phyloP scores from a whole-genome alignment of 352 stramenopile genomes.

The Pythium dissimile region DNA sequence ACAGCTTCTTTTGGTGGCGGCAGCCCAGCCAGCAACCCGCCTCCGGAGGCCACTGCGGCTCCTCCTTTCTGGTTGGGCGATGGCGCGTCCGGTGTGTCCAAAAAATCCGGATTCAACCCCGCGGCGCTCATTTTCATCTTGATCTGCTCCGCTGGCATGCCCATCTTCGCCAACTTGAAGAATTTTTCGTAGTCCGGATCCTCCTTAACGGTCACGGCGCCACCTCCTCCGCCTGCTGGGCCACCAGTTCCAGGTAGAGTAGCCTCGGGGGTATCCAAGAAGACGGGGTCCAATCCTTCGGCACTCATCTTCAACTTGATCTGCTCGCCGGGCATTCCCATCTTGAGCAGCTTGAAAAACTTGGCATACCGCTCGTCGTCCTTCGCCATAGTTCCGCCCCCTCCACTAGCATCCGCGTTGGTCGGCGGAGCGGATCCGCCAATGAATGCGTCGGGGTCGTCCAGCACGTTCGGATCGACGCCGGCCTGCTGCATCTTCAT shows the following conservation, averaged over 20 bases:
- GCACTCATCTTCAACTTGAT: slow-evolving; percentile 95
- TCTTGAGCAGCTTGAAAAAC: slow-evolving; percentile 96
- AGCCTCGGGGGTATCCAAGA: slow-evolving; percentile 89
- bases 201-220: slow-evolving; percentile 84
- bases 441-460: slow-evolving; percentile 66
- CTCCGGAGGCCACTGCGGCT: slow-evolving; percentile 2
- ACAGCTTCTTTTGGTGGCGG: slow-evolving; percentile 62
- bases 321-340: slow-evolving; percentile 92
- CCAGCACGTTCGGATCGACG: slow-evolving; percentile 60
- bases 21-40: slow-evolving; percentile 49
- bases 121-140: slow-evolving; percentile 91
- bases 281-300: slow-evolving; percentile 86
- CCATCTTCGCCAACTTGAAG: slow-evolving; percentile 94
- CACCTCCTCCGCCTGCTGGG: background rate
- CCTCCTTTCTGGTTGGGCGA: slow-evolving; percentile 59
- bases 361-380: slow-evolving; percentile 87
- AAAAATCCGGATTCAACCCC: slow-evolving; percentile 54
- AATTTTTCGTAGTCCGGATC: slow-evolving; percentile 93
- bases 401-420: background rate
- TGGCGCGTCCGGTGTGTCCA: slow-evolving; percentile 70
- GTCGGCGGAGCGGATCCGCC: slow-evolving; percentile 26
- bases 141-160: slow-evolving; percentile 87
- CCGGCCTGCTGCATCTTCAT: slow-evolving; percentile 82
- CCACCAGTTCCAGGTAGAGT: slow-evolving; percentile 57
- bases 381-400: slow-evolving; percentile 43